Evolutionary conservation across 371 early-diverging fungal genomes (phyloP).

Genomic region (Globomyces sp.): DNA sequence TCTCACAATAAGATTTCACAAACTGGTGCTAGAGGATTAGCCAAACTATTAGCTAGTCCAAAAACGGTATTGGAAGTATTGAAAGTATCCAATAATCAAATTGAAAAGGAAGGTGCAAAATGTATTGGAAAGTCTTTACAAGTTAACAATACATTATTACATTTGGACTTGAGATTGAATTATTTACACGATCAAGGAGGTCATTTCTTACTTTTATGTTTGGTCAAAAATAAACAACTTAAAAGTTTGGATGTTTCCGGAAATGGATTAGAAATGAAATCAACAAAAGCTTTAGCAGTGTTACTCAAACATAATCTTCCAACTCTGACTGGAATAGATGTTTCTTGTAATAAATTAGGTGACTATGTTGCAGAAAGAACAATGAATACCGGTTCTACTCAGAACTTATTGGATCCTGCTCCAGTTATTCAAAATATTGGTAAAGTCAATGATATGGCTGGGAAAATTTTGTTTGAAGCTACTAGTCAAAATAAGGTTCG

Average conservation of each 20-base stretch:
- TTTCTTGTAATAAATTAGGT: slow-evolving; percentile 47
- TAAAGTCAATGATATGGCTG: slow-evolving; percentile 34
- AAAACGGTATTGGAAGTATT: slow-evolving; percentile 26
- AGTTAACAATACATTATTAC: slow-evolving; percentile 27
- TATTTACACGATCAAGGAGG: slow-evolving; percentile 40
- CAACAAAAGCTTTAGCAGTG: slow-evolving; percentile 31
- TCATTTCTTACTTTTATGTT: slow-evolving; percentile 22
- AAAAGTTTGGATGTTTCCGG: slow-evolving; percentile 33
- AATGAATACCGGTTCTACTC: not conserved
- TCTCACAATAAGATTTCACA: slow-evolving; percentile 49
- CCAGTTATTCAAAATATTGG: not conserved
- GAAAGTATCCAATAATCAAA: slow-evolving; percentile 41
- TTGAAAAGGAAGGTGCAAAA: slow-evolving; percentile 30
- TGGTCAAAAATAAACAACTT: slow-evolving; percentile 22
- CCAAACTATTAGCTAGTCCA: slow-evolving; percentile 35
- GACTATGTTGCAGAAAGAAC: not conserved
- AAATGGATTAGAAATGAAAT: slow-evolving; percentile 35
- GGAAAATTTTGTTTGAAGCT: slow-evolving; percentile 49
- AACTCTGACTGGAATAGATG: slow-evolving; percentile 28
- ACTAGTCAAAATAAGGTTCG: slow-evolving; percentile 48
- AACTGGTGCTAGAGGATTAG: slow-evolving; percentile 41
- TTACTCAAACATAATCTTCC: slow-evolving; percentile 34
- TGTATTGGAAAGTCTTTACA: slow-evolving; percentile 35
- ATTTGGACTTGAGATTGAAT: slow-evolving; percentile 40
- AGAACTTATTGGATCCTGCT: not conserved